These are phyloP conservation scores for Alternaria triticina DNA, from an alignment of 2,329 filamentous ascomycete species.

Conservation along the genomic window DNA sequence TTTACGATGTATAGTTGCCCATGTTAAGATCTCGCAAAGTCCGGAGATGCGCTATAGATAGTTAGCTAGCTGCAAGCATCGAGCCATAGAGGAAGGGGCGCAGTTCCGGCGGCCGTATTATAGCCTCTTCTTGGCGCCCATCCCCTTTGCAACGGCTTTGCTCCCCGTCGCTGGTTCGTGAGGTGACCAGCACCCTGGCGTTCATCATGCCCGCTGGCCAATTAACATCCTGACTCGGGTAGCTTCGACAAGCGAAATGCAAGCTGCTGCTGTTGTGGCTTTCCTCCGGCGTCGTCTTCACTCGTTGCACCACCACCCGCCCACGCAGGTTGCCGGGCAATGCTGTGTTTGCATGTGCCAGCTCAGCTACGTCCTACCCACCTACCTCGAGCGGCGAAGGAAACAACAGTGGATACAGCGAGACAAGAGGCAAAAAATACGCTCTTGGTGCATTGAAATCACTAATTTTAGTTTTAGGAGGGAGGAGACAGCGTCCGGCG, in stretches of 20 bases:
- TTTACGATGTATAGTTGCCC: neutral
- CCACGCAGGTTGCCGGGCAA: neutral
- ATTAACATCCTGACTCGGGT: neutral
- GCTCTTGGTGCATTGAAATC: neutral
- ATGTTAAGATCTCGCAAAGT: neutral
- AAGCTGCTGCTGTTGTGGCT: neutral
- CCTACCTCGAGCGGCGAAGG: neutral
- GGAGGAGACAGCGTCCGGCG: neutral
- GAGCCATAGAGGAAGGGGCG: neutral
- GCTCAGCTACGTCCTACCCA: neutral
- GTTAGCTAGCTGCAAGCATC: neutral
- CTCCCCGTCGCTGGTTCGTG: neutral
- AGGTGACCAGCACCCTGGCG: neutral
- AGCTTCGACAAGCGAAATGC: neutral
- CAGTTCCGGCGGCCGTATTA: neutral
- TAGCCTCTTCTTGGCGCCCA: neutral
- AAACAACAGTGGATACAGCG: neutral
- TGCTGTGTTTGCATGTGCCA: neutral
- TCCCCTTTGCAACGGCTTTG: constrained; percentile 1
- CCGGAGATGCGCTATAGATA: neutral
- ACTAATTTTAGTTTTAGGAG: neutral
- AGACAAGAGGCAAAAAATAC: neutral
- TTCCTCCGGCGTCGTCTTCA: neutral
- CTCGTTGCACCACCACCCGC: neutral
- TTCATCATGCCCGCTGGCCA: neutral